Evolutionary conservation across 2,329 filamentous ascomycete genomes (phyloP).

Genomic region (Neodidymelliopsis sp.): DNA sequence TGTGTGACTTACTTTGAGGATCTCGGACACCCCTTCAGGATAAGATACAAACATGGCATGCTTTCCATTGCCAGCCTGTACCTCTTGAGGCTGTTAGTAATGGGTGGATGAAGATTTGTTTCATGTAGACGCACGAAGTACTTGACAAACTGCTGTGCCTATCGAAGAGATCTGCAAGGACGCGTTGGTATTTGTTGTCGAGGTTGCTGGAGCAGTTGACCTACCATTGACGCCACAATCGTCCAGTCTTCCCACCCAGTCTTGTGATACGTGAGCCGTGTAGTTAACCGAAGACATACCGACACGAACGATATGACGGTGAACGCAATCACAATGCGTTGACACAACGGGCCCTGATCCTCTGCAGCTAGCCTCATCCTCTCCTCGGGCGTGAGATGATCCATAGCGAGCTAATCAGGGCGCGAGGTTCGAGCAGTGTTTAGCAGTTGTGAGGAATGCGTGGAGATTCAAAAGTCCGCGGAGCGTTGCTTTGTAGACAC

Average conservation of each 20-base stretch:
- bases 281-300: slow-evolving; percentile 31
- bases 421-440: background rate
- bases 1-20: slow-evolving; percentile 24
- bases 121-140: slow-evolving; percentile 24
- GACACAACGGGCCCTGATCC: slow-evolving; percentile 24
- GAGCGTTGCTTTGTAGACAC: background rate
- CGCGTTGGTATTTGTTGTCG: background rate
- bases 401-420: slow-evolving; percentile 18
- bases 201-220: background rate
- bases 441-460: background rate
- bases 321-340: slow-evolving; percentile 28
- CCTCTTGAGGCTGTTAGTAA: slow-evolving; percentile 24
- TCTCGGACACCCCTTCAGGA: slow-evolving; percentile 11
- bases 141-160: slow-evolving; percentile 17
- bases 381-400: slow-evolving; percentile 25
- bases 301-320: slow-evolving; percentile 28
- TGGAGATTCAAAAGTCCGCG: background rate
- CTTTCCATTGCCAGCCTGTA: slow-evolving; percentile 30
- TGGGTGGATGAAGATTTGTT: background rate
- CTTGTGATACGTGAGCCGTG: slow-evolving; percentile 25
- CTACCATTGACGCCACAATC: slow-evolving; percentile 31
- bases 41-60: slow-evolving; percentile 32
- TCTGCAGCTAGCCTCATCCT: slow-evolving; percentile 26
- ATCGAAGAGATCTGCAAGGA: slow-evolving; percentile 20
- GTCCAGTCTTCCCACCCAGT: slow-evolving; percentile 35